Percentiles rank a stretch among this genome's conserved stretches.
Evolutionary conservation across 2,329 filamentous ascomycete genomes (phyloP).

Genomic region (Teratosphaeria gauchensis): DNA sequence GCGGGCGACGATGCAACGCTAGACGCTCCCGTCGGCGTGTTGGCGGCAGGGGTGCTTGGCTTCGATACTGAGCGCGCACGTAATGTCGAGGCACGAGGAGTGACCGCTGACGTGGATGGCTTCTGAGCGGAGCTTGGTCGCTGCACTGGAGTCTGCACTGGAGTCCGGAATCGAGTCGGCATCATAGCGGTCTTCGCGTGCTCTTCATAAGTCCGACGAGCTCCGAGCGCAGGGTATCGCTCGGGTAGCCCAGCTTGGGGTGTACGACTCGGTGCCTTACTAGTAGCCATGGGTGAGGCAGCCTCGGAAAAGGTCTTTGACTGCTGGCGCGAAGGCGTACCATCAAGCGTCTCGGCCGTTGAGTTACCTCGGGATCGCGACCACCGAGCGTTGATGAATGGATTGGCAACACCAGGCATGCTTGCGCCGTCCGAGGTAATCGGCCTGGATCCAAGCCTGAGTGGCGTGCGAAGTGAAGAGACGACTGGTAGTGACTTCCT

Average conservation of each 20-base stretch:
- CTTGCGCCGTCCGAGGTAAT: constrained; percentile 21
- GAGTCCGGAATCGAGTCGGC: constrained; percentile 8
- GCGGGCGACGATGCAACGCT: not conserved
- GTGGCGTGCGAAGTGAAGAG: constrained; percentile 8
- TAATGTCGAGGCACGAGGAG: constrained; percentile 4
- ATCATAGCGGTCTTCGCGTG: constrained; percentile 8
- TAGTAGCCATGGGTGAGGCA: not conserved
- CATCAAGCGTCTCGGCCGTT: not conserved
- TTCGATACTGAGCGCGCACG: not conserved
- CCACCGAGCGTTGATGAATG: constrained; percentile 13
- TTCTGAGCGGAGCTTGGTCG: constrained; percentile 4
- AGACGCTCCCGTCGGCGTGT: not conserved
- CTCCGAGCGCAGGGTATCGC: constrained; percentile 5
- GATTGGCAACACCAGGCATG: constrained; percentile 12
- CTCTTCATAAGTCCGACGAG: constrained; percentile 2
- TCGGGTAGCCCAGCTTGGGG: constrained; percentile 1
- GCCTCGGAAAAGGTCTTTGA: not conserved
- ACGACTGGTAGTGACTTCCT: constrained; percentile 24
- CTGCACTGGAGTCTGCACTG: constrained; percentile 1
- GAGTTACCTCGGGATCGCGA: constrained; percentile 5
- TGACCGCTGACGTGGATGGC: not conserved
- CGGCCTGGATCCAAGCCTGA: constrained; percentile 11
- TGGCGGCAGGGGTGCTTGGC: not conserved
- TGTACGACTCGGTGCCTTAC: not conserved
- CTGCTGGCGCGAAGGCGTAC: not conserved